A percentile compares a stretch with the other conserved stretches of the same genome.
Evolutionary conservation across 2,329 filamentous ascomycete genomes (phyloP).

Genomic region (Albophoma yamanashiensis): DNA sequence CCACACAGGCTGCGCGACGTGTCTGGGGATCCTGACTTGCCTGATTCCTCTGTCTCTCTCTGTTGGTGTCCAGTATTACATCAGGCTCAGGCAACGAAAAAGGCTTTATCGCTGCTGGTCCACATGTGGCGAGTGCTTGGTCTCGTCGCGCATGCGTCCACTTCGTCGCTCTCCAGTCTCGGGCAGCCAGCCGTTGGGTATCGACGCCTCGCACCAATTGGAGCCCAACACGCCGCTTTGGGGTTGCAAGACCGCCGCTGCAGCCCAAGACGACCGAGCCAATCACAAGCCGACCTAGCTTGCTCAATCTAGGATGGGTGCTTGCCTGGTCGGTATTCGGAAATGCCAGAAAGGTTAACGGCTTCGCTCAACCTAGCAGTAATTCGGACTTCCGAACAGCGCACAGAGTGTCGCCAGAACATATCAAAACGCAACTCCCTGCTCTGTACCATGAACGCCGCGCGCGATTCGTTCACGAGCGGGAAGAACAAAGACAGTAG

Average conservation of each 20-base stretch:
- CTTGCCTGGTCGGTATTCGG: not conserved
- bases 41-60: not conserved
- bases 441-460: not conserved
- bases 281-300: slow-evolving; percentile 8
- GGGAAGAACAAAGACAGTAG: not conserved
- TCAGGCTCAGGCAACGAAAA: not conserved
- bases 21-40: not conserved
- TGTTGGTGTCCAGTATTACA: not conserved
- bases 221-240: slow-evolving; percentile 19
- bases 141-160: not conserved
- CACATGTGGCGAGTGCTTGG: not conserved
- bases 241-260: slow-evolving; percentile 5
- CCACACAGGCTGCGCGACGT: slow-evolving; percentile 1
- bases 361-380: not conserved
- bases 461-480: not conserved
- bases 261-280: slow-evolving; percentile 12
- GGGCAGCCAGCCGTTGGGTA: slow-evolving; percentile 22
- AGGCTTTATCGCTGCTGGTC: not conserved
- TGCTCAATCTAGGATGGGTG: not conserved
- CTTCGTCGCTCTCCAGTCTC: slow-evolving; percentile 1
- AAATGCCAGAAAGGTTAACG: not conserved
- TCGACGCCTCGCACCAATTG: slow-evolving; percentile 26
- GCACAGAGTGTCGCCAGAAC: not conserved
- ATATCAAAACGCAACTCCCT: not conserved
- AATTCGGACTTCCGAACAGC: not conserved